Evolutionary conservation across 2,329 filamentous ascomycete species (phyloP).

Genomic region (Boeremia lycopersici): DNA sequence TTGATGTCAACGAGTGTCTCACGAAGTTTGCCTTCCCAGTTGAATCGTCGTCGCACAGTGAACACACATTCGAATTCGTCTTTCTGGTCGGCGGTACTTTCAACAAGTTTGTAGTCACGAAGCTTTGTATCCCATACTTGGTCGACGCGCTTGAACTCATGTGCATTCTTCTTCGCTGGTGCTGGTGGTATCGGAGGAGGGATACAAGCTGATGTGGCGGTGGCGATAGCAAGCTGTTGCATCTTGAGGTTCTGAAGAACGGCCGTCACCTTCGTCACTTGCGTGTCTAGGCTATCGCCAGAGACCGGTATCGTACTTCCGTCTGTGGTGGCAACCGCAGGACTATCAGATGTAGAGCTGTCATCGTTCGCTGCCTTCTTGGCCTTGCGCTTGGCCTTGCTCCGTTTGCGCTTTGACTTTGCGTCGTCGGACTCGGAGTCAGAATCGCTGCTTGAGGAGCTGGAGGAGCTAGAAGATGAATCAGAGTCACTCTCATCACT

Average conservation of each 20-base stretch:
- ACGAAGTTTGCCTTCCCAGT: slow-evolving; percentile 81
- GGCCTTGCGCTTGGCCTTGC: slow-evolving; percentile 26
- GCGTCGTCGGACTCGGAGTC: slow-evolving; percentile 18
- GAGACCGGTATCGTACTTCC: slow-evolving; percentile 9
- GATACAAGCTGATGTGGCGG: slow-evolving; percentile 12
- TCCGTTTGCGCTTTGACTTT: slow-evolving; percentile 20
- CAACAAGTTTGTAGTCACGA: slow-evolving; percentile 68
- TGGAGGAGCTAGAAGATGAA: slow-evolving; percentile 6
- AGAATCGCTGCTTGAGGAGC: slow-evolving; percentile 22
- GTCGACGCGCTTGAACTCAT: slow-evolving; percentile 74
- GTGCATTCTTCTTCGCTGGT: slow-evolving; percentile 45
- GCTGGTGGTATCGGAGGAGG: slow-evolving; percentile 24
- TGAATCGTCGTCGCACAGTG: slow-evolving; percentile 80
- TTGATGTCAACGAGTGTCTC: slow-evolving; percentile 82
- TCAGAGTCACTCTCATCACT: slow-evolving; percentile 25
- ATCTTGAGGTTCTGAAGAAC: slow-evolving; percentile 23
- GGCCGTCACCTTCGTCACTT: slow-evolving; percentile 21
- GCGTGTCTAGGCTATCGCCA: slow-evolving; percentile 20
- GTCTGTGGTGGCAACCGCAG: neutral
- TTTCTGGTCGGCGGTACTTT: slow-evolving; percentile 68
- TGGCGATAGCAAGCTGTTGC: slow-evolving; percentile 22
- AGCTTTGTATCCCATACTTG: slow-evolving; percentile 59
- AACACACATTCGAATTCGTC: slow-evolving; percentile 78
- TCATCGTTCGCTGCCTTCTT: slow-evolving; percentile 19
- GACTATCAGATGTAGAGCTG: slow-evolving; percentile 1